Evolutionary conservation across 192 early-diverging fungal genomes (phyloP).

Genomic region (Coemansia javaensis): DNA sequence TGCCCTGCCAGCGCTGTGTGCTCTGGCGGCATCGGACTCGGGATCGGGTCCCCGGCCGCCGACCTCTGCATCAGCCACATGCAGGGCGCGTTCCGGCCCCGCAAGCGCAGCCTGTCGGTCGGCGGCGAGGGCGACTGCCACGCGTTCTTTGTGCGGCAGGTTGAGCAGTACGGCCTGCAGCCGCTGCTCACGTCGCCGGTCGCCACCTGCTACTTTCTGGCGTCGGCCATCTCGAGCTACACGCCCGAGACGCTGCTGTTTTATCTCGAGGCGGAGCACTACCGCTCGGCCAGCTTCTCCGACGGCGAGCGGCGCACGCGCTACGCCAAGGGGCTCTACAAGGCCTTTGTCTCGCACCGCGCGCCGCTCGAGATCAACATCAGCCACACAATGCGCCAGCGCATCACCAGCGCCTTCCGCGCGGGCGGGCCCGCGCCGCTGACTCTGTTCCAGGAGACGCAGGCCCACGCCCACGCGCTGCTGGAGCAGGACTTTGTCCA

Average conservation of each 20-base stretch:
- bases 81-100: constrained; percentile 23
- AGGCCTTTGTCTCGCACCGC: constrained; percentile 41
- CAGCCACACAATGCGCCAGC: constrained; percentile 36
- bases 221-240: constrained; percentile 27
- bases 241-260: constrained; percentile 42
- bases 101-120: constrained; percentile 49
- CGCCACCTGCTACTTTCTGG: constrained; percentile 44
- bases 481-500: constrained; percentile 34
- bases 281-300: constrained; percentile 22
- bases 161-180: constrained; percentile 48
- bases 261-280: constrained; percentile 44
- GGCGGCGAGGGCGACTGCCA: constrained; percentile 39
- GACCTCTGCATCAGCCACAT: too few relatives aligned
- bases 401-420: constrained; percentile 20
- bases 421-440: constrained; percentile 7
- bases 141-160: constrained; percentile 42
- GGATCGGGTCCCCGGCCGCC: too few relatives aligned
- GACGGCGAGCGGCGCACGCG: constrained; percentile 25
- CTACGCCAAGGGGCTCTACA: constrained; percentile 47
- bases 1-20: too few relatives aligned
- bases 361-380: constrained; percentile 48
- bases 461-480: constrained; percentile 29
- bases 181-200: constrained; percentile 41
- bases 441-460: constrained; percentile 33
- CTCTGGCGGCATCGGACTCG: too few relatives aligned